phyloP scores from a whole-genome alignment of 2,329 filamentous ascomycete species.

The Zymoseptoria passerinii region DNA sequence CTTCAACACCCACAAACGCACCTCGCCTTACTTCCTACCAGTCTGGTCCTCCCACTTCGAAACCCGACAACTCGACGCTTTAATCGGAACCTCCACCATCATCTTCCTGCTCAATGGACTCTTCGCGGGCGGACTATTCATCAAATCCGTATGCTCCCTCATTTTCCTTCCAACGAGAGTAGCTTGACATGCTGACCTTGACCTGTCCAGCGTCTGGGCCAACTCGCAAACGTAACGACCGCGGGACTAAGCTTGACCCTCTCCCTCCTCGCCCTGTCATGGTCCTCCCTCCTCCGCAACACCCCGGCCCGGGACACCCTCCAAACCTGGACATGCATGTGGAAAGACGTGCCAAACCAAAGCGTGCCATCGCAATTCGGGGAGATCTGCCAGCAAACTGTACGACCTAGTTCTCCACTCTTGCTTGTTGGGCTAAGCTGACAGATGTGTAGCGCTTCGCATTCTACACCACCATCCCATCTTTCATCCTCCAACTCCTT shows the following conservation, averaged over 20 bases:
- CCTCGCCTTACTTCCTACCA: conserved; percentile 42
- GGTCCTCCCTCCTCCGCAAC: conserved; percentile 26
- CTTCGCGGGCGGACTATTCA: conserved; percentile 32
- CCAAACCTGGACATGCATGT: conserved; percentile 33
- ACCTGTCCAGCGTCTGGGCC: conserved; percentile 31
- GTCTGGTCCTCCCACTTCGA: conserved; percentile 43
- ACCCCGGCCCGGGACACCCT: conserved; percentile 26
- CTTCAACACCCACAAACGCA: conserved; percentile 35
- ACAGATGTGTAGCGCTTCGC: conserved; percentile 34
- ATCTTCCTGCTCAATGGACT: conserved; percentile 33
- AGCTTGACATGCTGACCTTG: neutral
- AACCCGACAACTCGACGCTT: conserved; percentile 34
- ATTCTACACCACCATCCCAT: conserved; percentile 35
- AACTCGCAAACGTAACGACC: conserved; percentile 30
- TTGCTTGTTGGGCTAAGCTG: neutral
- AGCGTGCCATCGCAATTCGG: conserved; percentile 30
- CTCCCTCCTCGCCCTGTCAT: conserved; percentile 35
- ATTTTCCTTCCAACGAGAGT: neutral
- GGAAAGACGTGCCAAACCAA: conserved; percentile 19
- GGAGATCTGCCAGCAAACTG: conserved; percentile 35
- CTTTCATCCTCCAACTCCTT: conserved; percentile 33
- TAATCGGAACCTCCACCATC: conserved; percentile 33
- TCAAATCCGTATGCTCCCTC: conserved; percentile 17
- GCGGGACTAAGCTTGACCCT: conserved; percentile 32
- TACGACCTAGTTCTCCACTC: no score